Conservation (phyloP, 1,139 yeast genomes). For the Debaryomycetaceae sp. region DNA sequence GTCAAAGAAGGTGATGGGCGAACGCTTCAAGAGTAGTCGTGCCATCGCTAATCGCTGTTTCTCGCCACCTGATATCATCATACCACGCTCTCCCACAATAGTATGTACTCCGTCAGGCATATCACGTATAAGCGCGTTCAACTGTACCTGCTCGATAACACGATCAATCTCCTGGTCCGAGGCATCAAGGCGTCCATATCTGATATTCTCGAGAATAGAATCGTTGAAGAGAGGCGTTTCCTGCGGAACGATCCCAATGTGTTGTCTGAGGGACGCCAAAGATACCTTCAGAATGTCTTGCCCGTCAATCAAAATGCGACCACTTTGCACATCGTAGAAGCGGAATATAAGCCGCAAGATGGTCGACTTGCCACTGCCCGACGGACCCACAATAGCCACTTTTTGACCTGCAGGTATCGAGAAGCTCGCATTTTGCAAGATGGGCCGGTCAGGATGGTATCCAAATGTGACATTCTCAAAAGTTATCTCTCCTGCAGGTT, state of each 20-base stretch:
- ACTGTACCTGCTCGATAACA: conserved; percentile 61
- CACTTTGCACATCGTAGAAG: conserved; percentile 69
- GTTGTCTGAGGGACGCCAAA: conserved; percentile 59
- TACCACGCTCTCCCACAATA: conserved; percentile 94
- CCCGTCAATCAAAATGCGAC: conserved; percentile 78
- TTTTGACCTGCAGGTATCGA: conserved; percentile 84
- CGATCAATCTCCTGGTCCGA: conserved; percentile 57
- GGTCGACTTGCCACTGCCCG: conserved; percentile 94
- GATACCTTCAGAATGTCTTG: conserved; percentile 75
- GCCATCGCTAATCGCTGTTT: conserved; percentile 94
- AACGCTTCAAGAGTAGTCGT: conserved; percentile 66
- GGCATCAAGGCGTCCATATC: conserved; percentile 76
- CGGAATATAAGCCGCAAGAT: conserved; percentile 74
- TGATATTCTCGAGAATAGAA: conserved; percentile 73
- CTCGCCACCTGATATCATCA: conserved; percentile 98
- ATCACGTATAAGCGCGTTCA: conserved; percentile 50
- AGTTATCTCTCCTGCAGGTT: conserved; percentile 54
- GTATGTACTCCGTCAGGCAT: conserved; percentile 81
- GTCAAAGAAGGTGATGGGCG: conserved; percentile 90
- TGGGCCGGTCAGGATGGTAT: conserved; percentile 80
- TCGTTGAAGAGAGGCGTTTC: conserved; percentile 95
- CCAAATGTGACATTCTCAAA: conserved; percentile 94
- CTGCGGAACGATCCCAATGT: conserved; percentile 93
- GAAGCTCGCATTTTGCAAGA: conserved; percentile 69
- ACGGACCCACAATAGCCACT: conserved; percentile 91